Conservation (phyloP, 306 rosid species). For the Lithocarpus polystachyus region DNA sequence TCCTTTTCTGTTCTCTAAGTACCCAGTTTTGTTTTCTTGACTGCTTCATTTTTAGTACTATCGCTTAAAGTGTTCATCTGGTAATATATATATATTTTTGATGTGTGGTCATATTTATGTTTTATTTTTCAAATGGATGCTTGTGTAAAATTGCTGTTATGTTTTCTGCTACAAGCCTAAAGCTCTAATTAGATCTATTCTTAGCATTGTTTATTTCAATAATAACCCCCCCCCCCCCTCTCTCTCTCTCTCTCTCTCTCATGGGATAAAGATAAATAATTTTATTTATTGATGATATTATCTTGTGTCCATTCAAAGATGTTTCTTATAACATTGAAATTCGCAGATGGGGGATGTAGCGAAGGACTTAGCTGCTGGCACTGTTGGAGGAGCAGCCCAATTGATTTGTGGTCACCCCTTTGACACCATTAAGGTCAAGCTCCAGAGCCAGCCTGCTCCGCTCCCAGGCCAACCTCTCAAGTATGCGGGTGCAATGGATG, state of each 20-base stretch:
- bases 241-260: not conserved
- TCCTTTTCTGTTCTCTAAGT: not conserved
- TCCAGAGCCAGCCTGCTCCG: constrained; percentile 94
- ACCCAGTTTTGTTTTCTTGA: not conserved
- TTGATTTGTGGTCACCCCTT: constrained; percentile 88
- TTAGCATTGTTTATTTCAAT: not conserved
- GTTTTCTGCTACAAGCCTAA: not conserved
- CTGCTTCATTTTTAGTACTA: not conserved
- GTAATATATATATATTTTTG: not conserved
- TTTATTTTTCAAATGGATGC: not conserved
- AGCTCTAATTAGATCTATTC: not conserved
- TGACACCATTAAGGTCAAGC: constrained; percentile 97
- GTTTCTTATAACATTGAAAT: constrained; percentile 5
- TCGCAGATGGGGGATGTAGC: constrained; percentile 88
- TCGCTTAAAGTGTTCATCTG: not conserved
- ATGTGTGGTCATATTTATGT: not conserved
- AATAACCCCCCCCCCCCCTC: too few relatives aligned
- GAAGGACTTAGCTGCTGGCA: constrained; percentile 89
- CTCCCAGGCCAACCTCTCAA: constrained; percentile 79
- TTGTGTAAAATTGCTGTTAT: not conserved
- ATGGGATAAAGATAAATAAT: not conserved
- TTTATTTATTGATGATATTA: not conserved
- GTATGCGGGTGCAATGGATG: constrained; percentile 86
- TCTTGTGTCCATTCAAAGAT: not conserved
- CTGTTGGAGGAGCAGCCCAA: constrained; percentile 92